Base-by-base conservation (phyloP, 495 filamentous ascomycete genomes). In the Lophiotrema nucula region DNA sequence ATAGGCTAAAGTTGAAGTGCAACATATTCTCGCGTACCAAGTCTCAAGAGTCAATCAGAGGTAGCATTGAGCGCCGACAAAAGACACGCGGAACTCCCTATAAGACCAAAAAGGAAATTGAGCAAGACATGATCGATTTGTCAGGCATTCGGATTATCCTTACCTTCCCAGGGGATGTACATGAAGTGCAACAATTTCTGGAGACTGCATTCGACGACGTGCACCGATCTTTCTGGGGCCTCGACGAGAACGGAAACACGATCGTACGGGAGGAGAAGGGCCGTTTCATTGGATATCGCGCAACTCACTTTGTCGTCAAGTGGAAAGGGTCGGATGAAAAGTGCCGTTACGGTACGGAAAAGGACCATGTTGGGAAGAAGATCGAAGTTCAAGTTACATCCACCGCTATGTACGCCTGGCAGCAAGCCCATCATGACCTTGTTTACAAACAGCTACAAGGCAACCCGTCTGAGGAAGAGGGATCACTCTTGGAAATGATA, bases 401-500 rank as follows among this genome's bases (percentile, higher is more conserved):
- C 18, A 44, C 19, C 8, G 19, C 19, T 22, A 44, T 44, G 41
- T n/a, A 22, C 18, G 41, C 41, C 41, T 44, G 41, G 41, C 41
- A 44, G 19, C 13, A 44, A 44, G 41, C 41, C 13, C 41, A 44
- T 10, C 41, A 44, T 44, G 41, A 44, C 41, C 41, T 44, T n/a
- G 41, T 44, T n/a, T 44, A 44, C 41, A 44, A 44, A 19, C 41
- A 44, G 41, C 18, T 44, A 18, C 13, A 44, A n/a, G 41, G 41
- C 8, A 22, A n/a, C 19, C 41, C 41, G 19, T 44, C 41, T 10
- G 41, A 44, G 19, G 41, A 44, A n/a, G 41, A 44, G 41, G 19
- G 41, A 22, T 22, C 13, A 44, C 41, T 44, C 41, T 22, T 44
- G 10, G 41, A 44, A n/a, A 44, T 44, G 41, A 44, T 44, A n/a